A percentile compares a stretch with the other conserved stretches of the same genome.
Evolutionary conservation across 2,329 filamentous ascomycete species (phyloP).

Genomic region (Fusarium globosum): DNA sequence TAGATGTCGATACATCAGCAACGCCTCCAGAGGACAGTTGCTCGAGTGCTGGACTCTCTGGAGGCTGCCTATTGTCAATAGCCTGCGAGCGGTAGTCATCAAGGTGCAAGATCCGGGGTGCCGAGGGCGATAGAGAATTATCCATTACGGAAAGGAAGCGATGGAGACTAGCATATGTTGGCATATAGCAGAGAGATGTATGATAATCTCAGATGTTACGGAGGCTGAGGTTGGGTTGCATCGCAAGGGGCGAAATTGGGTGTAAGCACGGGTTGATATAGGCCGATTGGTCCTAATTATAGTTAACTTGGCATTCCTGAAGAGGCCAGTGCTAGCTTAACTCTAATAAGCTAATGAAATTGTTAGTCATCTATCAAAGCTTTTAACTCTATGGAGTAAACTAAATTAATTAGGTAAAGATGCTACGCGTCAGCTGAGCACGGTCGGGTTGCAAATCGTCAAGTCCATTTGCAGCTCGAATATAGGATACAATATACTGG

Average conservation of each 20-base stretch:
- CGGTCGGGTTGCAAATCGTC: too few relatives aligned
- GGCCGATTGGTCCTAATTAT: not conserved
- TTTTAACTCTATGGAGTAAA: not conserved
- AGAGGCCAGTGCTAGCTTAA: not conserved
- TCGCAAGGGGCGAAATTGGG: accelerated
- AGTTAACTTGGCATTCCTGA: not conserved
- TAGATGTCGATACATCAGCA: not conserved
- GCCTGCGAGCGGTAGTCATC: not conserved
- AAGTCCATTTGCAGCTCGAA: too few relatives aligned
- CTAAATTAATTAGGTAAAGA: accelerated
- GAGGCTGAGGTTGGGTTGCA: not conserved
- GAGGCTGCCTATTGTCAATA: accelerated
- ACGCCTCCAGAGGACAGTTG: accelerated
- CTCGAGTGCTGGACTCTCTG: not conserved
- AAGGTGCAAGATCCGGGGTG: accelerated
- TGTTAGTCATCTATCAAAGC: not conserved
- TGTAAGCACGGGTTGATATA: not conserved
- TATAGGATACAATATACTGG: too few relatives aligned
- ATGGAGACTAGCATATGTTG: too few relatives aligned
- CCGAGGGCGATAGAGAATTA: too few relatives aligned
- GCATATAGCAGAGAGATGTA: not conserved
- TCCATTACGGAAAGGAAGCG: accelerated
- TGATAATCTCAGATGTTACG: accelerated
- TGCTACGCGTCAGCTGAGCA: not conserved
- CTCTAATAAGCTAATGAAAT: too few relatives aligned